A percentile compares a stretch with the other conserved stretches of the same genome.
Conservation (phyloP, 2,329 filamentous ascomycete species). For the Westerdykella aurantiaca region DNA sequence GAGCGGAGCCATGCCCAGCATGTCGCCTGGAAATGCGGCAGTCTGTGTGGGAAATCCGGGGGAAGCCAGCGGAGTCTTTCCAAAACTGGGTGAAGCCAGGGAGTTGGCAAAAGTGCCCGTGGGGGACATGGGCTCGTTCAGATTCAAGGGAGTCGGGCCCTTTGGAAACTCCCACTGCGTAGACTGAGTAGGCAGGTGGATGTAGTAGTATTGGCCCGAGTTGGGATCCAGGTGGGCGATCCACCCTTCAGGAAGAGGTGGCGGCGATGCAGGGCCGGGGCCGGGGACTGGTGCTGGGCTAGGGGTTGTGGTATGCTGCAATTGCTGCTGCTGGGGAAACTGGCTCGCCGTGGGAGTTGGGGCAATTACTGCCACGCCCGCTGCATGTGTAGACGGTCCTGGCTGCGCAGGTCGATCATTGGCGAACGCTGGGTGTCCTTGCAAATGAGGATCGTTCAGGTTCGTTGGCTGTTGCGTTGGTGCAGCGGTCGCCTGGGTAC, state of each 20-base stretch:
- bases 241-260: slow-evolving; percentile 94
- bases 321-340: slow-evolving; percentile 18
- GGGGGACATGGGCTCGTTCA: slow-evolving; percentile 81
- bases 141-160: slow-evolving; percentile 80
- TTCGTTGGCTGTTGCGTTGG: slow-evolving; percentile 21
- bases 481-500: slow-evolving; percentile 41
- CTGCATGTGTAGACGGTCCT: slow-evolving; percentile 37
- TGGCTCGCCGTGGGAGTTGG: slow-evolving; percentile 28
- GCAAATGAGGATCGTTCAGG: slow-evolving; percentile 36
- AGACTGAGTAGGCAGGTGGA: slow-evolving; percentile 87
- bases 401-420: slow-evolving; percentile 63
- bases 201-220: slow-evolving; percentile 98
- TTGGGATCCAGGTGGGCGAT: slow-evolving; percentile 94
- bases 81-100: slow-evolving; percentile 44
- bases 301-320: slow-evolving; percentile 33
- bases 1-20: slow-evolving; percentile 71
- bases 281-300: slow-evolving; percentile 53
- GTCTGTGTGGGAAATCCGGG: slow-evolving; percentile 79
- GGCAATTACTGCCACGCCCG: slow-evolving; percentile 16
- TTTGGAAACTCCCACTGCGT: slow-evolving; percentile 99
- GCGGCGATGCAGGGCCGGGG: slow-evolving; percentile 71
- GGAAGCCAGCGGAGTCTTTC: slow-evolving; percentile 62
- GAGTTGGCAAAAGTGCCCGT: slow-evolving; percentile 51
- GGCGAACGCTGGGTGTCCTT: slow-evolving; percentile 82
- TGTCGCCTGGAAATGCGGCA: slow-evolving; percentile 78